phyloP scores from a whole-genome alignment of 441 rosid genomes.

The Jatropha multifida region DNA sequence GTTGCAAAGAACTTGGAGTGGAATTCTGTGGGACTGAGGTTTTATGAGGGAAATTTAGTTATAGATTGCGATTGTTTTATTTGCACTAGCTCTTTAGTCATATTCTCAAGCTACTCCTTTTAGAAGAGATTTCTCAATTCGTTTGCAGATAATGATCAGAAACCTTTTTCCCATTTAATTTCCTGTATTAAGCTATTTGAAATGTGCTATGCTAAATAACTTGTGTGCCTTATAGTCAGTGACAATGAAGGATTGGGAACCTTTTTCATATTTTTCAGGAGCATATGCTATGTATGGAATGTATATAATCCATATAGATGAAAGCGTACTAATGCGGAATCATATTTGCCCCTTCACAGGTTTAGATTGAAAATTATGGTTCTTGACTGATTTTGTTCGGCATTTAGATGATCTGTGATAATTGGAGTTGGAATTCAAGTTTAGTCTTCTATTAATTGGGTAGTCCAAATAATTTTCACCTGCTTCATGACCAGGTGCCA shows the following conservation, averaged over 20 bases:
- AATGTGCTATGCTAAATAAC: background rate
- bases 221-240: background rate
- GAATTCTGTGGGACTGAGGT: background rate
- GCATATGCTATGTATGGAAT: too few species aligned
- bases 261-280: too few species aligned
- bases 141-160: background rate
- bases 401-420: too few species aligned
- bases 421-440: too few species aligned
- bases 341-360: too few species aligned
- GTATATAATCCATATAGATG: too few species aligned
- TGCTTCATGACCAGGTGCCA: background rate
- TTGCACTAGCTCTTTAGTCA: background rate
- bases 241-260: background rate
- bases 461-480: background rate
- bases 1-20: background rate
- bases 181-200: background rate
- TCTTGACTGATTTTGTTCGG: too few species aligned
- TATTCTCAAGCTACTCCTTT: background rate
- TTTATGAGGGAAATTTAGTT: background rate
- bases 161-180: background rate
- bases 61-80: background rate
- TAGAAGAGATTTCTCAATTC: background rate
- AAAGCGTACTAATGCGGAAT: too few species aligned
- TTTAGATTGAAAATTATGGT: too few species aligned
- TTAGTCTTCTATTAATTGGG: too few species aligned